Conservation (phyloP, 2,329 filamentous ascomycete genomes). For the Paraphoma chrysanthemicola region DNA sequence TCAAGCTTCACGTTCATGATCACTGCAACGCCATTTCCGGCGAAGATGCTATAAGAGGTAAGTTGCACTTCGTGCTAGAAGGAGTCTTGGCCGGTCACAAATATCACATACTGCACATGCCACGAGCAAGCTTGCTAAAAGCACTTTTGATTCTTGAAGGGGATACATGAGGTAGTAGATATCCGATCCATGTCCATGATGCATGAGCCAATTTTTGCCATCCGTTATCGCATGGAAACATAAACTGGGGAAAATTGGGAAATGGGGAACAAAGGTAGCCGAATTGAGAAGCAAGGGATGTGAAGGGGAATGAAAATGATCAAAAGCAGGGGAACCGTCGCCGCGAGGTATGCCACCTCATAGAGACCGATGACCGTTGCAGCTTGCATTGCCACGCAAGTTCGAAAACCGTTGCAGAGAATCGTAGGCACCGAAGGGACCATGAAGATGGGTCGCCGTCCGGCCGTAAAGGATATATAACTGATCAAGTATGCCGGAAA, state of each 20-base stretch:
- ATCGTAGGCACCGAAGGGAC: background rate
- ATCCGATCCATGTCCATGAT: background rate
- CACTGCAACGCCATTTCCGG: too few species aligned
- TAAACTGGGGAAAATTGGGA: background rate
- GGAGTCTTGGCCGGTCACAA: background rate
- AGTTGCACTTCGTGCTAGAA: too few species aligned
- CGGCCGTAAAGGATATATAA: background rate
- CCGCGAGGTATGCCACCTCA: background rate
- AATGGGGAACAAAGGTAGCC: background rate
- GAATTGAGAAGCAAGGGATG: background rate
- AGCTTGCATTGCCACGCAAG: background rate
- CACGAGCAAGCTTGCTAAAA: slow-evolving; percentile 6
- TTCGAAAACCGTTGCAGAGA: background rate
- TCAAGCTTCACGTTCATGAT: too few species aligned
- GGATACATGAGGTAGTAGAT: background rate
- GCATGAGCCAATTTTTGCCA: background rate
- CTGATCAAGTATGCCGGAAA: background rate
- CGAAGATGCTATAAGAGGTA: too few species aligned
- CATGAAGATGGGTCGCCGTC: background rate
- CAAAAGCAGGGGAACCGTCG: background rate
- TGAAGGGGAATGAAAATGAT: background rate
- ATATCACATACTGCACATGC: background rate
- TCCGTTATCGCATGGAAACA: background rate
- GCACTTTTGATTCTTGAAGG: slow-evolving; percentile 18
- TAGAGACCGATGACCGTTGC: background rate